Percentiles rank a stretch among this genome's conserved stretches.
These are phyloP conservation scores for Haplographium delicatum DNA, from an alignment of 495 filamentous ascomycete genomes.

Conservation along the genomic window DNA sequence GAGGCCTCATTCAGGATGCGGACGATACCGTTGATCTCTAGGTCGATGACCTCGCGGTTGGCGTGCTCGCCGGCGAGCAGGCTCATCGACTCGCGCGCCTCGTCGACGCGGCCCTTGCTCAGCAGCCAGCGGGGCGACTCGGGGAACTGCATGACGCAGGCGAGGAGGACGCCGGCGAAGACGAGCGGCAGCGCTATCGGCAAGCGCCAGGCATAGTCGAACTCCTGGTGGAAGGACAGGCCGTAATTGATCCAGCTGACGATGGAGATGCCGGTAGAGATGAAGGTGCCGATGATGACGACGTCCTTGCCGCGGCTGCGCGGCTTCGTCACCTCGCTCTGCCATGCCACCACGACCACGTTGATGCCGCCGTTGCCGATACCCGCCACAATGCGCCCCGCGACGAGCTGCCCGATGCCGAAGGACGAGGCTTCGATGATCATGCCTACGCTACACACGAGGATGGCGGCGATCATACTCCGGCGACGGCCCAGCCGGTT, in stretches of 20 bases:
- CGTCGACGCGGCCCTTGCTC: not conserved
- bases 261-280: not conserved
- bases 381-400: conserved; percentile 45
- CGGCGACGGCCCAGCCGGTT: conserved; percentile 26
- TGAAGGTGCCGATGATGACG: conserved; percentile 24
- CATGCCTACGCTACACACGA: too few relatives aligned
- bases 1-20: too few relatives aligned
- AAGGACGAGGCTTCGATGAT: conserved; percentile 40
- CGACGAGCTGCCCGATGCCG: conserved; percentile 45
- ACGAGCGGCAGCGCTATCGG: not conserved
- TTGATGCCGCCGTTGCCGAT: conserved; percentile 39
- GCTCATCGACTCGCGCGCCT: not conserved
- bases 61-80: not conserved
- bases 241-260: not conserved
- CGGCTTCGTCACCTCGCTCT: not conserved
- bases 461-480: conserved; percentile 24
- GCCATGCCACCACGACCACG: conserved; percentile 22
- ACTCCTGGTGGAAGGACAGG: not conserved
- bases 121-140: not conserved
- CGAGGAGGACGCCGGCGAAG: not conserved
- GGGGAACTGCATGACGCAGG: not conserved
- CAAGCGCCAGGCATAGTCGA: not conserved
- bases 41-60: not conserved
- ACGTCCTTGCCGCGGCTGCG: conserved; percentile 11
- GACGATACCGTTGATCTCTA: not conserved